A percentile compares a stretch with the other conserved stretches of the same genome.
phyloP scores from a whole-genome alignment of 345 rosid genomes.

The Pugionium dolabratum region DNA sequence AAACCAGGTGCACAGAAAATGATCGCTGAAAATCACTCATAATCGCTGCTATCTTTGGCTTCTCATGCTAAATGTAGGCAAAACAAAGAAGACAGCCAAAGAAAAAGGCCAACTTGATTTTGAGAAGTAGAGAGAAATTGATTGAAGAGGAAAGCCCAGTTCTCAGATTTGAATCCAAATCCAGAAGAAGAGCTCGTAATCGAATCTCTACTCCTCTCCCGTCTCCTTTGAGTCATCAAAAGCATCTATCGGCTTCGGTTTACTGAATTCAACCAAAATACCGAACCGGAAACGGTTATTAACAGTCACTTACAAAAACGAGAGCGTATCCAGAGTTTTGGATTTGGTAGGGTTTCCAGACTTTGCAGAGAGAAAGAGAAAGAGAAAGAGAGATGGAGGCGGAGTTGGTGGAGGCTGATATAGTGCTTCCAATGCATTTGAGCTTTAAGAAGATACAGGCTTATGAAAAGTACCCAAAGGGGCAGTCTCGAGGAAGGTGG shows the following conservation, averaged over 20 bases:
- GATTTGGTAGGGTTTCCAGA: no score
- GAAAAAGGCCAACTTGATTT: no score
- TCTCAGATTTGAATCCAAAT: no score
- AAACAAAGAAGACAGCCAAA: no score
- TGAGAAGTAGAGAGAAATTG: background rate
- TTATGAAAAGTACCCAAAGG: constrained; percentile 82
- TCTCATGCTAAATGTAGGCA: background rate
- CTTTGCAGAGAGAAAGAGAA: background rate
- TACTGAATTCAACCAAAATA: no score
- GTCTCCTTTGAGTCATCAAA: no score
- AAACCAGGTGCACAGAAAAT: constrained; percentile 41
- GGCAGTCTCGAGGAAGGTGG: constrained; percentile 81
- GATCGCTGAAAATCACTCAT: constrained; percentile 57
- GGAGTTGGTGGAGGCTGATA: constrained; percentile 67
- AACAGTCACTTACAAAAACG: no score
- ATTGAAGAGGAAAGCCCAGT: background rate
- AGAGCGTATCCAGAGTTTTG: no score
- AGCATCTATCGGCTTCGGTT: no score
- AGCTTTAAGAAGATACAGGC: constrained; percentile 77
- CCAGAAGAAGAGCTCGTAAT: background rate
- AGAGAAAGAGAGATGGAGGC: constrained; percentile 50
- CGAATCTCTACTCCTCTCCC: background rate
- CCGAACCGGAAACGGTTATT: no score
- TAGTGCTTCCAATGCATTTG: constrained; percentile 64
- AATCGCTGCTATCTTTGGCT: constrained; percentile 39